Base-by-base conservation (phyloP, 2,329 filamentous ascomycete species). In the Rhexocercosporidium sp. region DNA sequence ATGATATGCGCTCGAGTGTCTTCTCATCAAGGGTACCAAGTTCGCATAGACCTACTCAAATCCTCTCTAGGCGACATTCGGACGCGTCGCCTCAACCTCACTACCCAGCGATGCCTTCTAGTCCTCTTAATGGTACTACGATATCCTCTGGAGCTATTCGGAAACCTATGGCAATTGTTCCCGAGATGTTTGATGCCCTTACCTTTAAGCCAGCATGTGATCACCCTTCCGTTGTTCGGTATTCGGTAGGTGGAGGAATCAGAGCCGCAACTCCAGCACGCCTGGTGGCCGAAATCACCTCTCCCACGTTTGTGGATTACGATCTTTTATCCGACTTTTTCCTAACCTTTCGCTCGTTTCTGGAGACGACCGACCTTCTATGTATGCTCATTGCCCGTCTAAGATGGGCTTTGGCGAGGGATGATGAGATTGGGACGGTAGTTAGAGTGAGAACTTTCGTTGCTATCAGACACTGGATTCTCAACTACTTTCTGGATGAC, bases 321-420 rank as follows among this genome's bases (percentile, higher is more conserved):
- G 95, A 98, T 75, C 85, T 99, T 5, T 88, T 99, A 4, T 98
- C 96, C 0, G 96, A 99, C 78, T 99, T 99, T 80, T 99, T 99
- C 76, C 86, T 99, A 25, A 98, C 96, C 0, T 99, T 93, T 76
- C 92, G 96, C 59, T 87, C 92, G 3, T 99, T 97, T 76, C 83
- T 99, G 67, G 89, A 92, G 14, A 84, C 92, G 0, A 83, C 85
- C 22, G 91, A 95, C 73, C 84, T 99, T 3, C 85, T 97, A 25
- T 88, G 90, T 56, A 93, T 97, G 84, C 84, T 99, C 18, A 85
- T 98, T 69, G 91, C 94, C 1, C 88, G 96, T 20, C 81, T 99
- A 62, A 86, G 90, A 72, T 99, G 96, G 96, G 94, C 96, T 0
- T 84, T 97, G 59, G 87, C 87, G 57, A 87, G 92, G 64, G 82